These are phyloP conservation scores for Irpex rosettiformis DNA, from an alignment of 1,284 basidiomycete species.

Conservation along the genomic window DNA sequence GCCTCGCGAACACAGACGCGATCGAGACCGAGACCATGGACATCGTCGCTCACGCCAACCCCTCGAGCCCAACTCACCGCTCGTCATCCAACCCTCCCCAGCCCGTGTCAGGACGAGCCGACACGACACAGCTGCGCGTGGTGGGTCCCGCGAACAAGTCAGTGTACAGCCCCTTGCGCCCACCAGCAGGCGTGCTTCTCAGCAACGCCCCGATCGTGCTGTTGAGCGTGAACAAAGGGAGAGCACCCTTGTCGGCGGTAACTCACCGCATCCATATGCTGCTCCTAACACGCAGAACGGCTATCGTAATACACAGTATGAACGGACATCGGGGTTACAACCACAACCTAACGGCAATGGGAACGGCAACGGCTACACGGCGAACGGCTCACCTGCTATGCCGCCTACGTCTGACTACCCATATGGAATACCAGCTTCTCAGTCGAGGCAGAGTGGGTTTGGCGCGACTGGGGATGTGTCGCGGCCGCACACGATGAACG, in stretches of 20 bases:
- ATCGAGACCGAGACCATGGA: slow-evolving; percentile 49
- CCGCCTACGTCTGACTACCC: slow-evolving; percentile 51
- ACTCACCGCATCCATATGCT: slow-evolving; percentile 61
- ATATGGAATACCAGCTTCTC: slow-evolving; percentile 34
- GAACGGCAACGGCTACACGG: slow-evolving; percentile 22
- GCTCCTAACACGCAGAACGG: slow-evolving; percentile 48
- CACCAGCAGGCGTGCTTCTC: slow-evolving; percentile 60
- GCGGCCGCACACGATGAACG: slow-evolving; percentile 23
- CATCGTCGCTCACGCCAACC: slow-evolving; percentile 57
- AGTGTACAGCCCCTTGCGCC: slow-evolving; percentile 64
- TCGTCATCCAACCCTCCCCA: slow-evolving; percentile 60
- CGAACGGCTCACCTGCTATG: slow-evolving; percentile 9
- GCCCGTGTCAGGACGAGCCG: slow-evolving; percentile 55
- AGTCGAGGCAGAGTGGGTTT: slow-evolving; percentile 30
- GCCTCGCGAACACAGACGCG: slow-evolving; percentile 45
- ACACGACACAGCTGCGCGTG: slow-evolving; percentile 44
- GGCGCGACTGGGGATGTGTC: slow-evolving; percentile 41
- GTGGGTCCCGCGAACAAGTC: slow-evolving; percentile 40
- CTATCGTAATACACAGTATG: slow-evolving; percentile 51
- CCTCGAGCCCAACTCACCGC: slow-evolving; percentile 44
- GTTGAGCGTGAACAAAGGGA: slow-evolving; percentile 31
- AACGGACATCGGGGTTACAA: slow-evolving; percentile 52
- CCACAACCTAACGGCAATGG: slow-evolving; percentile 33
- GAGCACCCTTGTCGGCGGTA: slow-evolving; percentile 34
- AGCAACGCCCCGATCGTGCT: slow-evolving; percentile 38